phyloP scores from a whole-genome alignment of 805 yeast genomes.

The Barnettozyma californica region DNA sequence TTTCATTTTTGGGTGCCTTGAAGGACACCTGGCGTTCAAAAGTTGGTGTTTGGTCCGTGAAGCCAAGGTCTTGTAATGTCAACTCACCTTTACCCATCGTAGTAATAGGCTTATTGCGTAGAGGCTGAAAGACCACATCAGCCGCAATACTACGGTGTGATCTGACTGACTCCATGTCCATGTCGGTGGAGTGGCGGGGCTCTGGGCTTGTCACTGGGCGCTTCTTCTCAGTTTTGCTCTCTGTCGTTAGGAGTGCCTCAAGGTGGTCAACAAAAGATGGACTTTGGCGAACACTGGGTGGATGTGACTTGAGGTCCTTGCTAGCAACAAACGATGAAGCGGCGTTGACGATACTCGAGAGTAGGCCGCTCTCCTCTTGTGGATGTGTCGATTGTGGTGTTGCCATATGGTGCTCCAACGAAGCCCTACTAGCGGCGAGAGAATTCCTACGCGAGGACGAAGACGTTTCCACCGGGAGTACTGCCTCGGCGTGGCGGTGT shows the following conservation, averaged over 20 bases:
- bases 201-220: not conserved
- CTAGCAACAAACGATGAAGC: constrained; percentile 17
- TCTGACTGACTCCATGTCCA: not conserved
- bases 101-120: constrained; percentile 42
- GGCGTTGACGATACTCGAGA: constrained; percentile 38
- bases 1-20: not conserved
- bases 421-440: not conserved
- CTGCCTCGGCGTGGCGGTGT: not conserved
- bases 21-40: constrained; percentile 2
- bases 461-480: not conserved
- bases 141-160: constrained; percentile 13
- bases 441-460: not conserved
- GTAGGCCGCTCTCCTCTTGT: constrained; percentile 33
- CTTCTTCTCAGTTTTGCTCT: constrained; percentile 4
- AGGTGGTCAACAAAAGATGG: constrained; percentile 25
- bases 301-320: constrained; percentile 8
- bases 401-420: constrained; percentile 14
- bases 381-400: constrained; percentile 9
- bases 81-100: constrained; percentile 54
- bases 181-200: not conserved
- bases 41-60: constrained; percentile 8
- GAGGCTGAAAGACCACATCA: constrained; percentile 37
- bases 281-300: not conserved
- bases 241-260: constrained; percentile 27
- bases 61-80: constrained; percentile 31